Evolutionary conservation across 2,329 filamentous ascomycete species (phyloP).

Genomic region (Podosphaera leucotricha): DNA sequence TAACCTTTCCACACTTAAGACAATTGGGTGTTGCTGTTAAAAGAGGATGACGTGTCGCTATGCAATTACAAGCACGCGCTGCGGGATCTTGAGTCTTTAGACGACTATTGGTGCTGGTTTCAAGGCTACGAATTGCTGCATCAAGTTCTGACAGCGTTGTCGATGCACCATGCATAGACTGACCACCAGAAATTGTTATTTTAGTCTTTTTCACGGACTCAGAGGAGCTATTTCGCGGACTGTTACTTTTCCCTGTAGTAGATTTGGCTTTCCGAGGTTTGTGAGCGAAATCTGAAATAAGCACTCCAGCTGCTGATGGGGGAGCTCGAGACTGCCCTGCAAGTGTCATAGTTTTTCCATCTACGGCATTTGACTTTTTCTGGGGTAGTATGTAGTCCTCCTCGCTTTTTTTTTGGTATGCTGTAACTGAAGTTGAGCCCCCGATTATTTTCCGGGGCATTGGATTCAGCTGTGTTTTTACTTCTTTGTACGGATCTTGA

Average conservation of each 20-base stretch:
- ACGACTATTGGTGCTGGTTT: constrained; percentile 75
- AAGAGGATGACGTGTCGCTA: constrained; percentile 67
- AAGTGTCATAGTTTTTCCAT: constrained; percentile 6
- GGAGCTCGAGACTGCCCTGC: constrained; percentile 18
- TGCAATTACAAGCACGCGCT: constrained; percentile 60
- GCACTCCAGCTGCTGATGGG: constrained; percentile 45
- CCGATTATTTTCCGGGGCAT: constrained; percentile 42
- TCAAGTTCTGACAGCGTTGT: constrained; percentile 47
- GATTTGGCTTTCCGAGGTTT: constrained; percentile 26
- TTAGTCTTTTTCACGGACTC: constrained; percentile 29
- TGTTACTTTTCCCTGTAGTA: constrained; percentile 21
- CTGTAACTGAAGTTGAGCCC: constrained; percentile 31
- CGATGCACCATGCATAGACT: constrained; percentile 60
- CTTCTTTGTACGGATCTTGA: constrained; percentile 15
- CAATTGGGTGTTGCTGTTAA: constrained; percentile 88
- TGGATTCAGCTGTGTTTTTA: constrained; percentile 36
- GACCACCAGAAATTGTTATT: constrained; percentile 50
- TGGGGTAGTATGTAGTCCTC: constrained; percentile 47
- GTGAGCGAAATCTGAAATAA: constrained; percentile 50
- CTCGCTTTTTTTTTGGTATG: constrained; percentile 49
- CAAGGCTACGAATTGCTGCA: constrained; percentile 67
- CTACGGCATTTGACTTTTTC: constrained; percentile 6
- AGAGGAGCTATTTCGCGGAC: constrained; percentile 25
- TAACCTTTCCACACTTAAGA: constrained; percentile 74
- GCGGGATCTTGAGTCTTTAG: constrained; percentile 28